Evolutionary conservation across 805 yeast genomes (phyloP), one percentile per base, ranked within the genome.

Genomic region (Wickerhamiella slavikovae): DNA sequence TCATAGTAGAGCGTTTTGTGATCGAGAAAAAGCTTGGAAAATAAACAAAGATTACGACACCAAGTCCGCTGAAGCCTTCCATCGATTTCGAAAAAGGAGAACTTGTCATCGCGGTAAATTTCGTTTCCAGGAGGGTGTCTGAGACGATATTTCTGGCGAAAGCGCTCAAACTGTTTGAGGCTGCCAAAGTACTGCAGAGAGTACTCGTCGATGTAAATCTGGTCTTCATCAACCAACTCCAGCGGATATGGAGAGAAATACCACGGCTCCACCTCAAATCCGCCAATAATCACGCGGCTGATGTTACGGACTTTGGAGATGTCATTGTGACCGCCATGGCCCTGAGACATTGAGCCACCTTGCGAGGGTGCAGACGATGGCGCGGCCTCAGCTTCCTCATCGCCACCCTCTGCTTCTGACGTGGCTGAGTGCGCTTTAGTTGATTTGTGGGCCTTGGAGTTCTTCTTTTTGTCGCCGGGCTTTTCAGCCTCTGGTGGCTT

Each of bases 91-190:
- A 85, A 89, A 48, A 89, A 89, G 12, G 94, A 78, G 23, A 89
- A 85, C 42, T 73, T 69, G 29, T 75, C 83, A 50, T 89, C 96
- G 29, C 98, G 60, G 51, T 89, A 89, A 15, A 89, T 83, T 47
- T 89, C 98, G 54, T 89, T 89, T 0, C 99, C 99, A 0, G 99
- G 99, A 1, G 99, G 99, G 45, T 85, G 96, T 47, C 74, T 70
- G 54, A 89, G 60, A 2, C 91, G 73, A 48, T 91, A 77, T 47
- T 89, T 89, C 17, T 68, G 51, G 45, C 96, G 62, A 55, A 80
- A 89, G 38, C 99, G 60, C 54, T 89, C 91, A 54, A 85, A 89
- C 52, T 83, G 96, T 44, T 77, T 79, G 37, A 64, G 60, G 0
- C 93, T 77, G 3, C 92, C 89, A 54, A 79, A 89, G 52, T 79